Base-by-base conservation (phyloP, 768 basidiomycete species). In the Phaffia australis region DNA sequence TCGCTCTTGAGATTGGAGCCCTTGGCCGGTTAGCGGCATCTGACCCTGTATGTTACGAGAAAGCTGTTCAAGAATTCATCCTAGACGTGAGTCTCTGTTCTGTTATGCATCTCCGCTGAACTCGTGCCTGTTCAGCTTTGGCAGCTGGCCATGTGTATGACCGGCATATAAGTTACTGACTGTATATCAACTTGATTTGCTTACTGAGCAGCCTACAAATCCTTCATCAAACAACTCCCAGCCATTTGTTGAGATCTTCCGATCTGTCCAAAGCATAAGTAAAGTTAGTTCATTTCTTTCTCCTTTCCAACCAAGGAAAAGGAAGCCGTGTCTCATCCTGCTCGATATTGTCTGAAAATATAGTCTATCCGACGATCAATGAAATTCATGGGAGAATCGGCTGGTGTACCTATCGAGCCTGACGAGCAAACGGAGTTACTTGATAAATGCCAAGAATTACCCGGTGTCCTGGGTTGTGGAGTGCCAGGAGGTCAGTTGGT, bases 391-490 rank as follows among this genome's bases (percentile, higher is more conserved):
- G 90, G 94, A 27, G 76, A 78, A 8, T 76, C 80, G 3, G 83
- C 87, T 0, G 83, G 79, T 21, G 91, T 93, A 6, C 87, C 88
- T 21, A 93, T 99, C 68, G 95, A 99, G 76, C 95, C 95, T 1
- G 76, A 80, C 3, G 84, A 87, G 74, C 95, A 99, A 76, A 93
- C 90, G 0, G 76, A 79, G 51, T 81, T 99, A 25, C 81, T 99
- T 57, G 83, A 98, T 73, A 79, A 80, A 4, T 94, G 90, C 69
- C 79, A 87, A 19, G 77, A 81, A 18, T 81, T 87, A 70, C 83
- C 87, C 3, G 95, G 95, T 32, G 86, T 97, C 21, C 81, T 98
- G 49, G 91, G 89, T 25, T 93, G 92, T 29, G 94, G 94, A 23
- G 95, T 98, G 5, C 95, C 95, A 7, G 95, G 95, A 51, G 93